Base-by-base conservation (phyloP, 768 basidiomycete species). In the Pseudohyphozyma bogoriensis region DNA sequence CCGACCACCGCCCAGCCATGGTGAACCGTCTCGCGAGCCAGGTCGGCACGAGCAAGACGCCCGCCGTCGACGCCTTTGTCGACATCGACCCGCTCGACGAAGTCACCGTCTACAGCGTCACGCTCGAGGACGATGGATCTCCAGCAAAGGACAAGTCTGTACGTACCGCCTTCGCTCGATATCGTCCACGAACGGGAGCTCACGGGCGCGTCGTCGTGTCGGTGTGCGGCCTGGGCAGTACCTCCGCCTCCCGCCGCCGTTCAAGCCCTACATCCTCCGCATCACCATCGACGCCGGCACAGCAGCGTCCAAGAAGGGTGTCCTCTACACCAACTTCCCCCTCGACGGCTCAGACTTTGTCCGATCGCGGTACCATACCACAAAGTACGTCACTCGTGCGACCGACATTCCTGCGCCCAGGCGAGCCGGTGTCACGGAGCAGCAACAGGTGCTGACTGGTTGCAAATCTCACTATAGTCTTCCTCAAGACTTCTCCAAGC, bases 281-380 rank as follows among this genome's bases (percentile, higher is more conserved):
- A 86, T 99, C 37, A 85, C 86, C 24, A 79, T 97, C 52, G 86
- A 92, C 50, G 87, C 93, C 1, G 95, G 95, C 10, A 91, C 91
- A 3, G 85, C 89, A 3, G 89, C 89, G 13, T 82, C 88, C 11
- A 84, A 83, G 69, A 88, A 92, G 69, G 95, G 91, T 54, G 80
- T 90, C 2, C 87, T 99, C 74, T 89, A 85, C 77, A 93, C 91
- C 59, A 96, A 97, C 73, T 96, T 97, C 70, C 95, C 95, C 2
- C 79, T 99, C 9, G 87, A 97, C 67, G 93, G 92, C 6, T 89
- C 90, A 36, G 75, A 73, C 24, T 97, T 96, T 72, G 81, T 81
- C 45, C 81, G 95, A 32, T 82, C 84, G 62, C 79, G 75, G 51
- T 88, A 86, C 72, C 78, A 82, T 3, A 79, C 89, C 73, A 79